Evolutionary conservation across 2,329 filamentous ascomycete species (phyloP).

Genomic region (Aspergillus sp.): DNA sequence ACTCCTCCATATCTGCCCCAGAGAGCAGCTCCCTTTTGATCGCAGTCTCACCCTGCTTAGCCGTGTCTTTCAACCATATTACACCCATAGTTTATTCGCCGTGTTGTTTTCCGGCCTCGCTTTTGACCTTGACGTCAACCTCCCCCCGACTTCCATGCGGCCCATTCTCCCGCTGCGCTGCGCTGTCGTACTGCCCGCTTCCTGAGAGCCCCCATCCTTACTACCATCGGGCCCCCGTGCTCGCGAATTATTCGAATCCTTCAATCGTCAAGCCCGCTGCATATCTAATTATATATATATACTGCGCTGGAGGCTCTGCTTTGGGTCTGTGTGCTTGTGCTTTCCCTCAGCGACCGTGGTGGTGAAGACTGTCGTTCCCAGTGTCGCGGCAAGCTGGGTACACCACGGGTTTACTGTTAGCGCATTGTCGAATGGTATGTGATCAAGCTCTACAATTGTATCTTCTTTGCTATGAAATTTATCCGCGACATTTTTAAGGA

Average conservation of each 20-base stretch:
- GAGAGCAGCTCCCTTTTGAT: conserved; percentile 6
- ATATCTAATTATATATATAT: neutral
- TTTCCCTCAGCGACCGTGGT: conserved; percentile 23
- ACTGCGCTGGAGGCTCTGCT: conserved; percentile 14
- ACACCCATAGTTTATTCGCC: conserved; percentile 9
- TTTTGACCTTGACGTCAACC: conserved; percentile 15
- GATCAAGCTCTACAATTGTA: conserved; percentile 20
- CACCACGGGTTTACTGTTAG: conserved; percentile 30
- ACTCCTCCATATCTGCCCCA: conserved; percentile 8
- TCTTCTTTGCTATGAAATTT: conserved; percentile 3
- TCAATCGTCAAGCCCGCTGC: conserved; percentile 4
- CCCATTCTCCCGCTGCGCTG: conserved; percentile 30
- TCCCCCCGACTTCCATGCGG: conserved; percentile 32
- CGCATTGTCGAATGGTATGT: conserved; percentile 42
- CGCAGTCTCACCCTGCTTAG: conserved; percentile 8
- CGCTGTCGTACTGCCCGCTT: conserved; percentile 36
- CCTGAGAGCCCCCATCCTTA: conserved; percentile 26
- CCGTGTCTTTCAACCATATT: conserved; percentile 3
- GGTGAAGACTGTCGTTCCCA: conserved; percentile 29
- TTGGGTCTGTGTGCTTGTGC: conserved; percentile 1
- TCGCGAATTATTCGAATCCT: conserved; percentile 17
- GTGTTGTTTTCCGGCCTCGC: conserved; percentile 6
- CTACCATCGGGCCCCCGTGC: conserved; percentile 8
- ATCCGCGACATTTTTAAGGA: neutral
- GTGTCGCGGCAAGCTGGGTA: conserved; percentile 34